phyloP scores from a whole-genome alignment of 352 stramenopile species.

The Globisporangium apiculatum region DNA sequence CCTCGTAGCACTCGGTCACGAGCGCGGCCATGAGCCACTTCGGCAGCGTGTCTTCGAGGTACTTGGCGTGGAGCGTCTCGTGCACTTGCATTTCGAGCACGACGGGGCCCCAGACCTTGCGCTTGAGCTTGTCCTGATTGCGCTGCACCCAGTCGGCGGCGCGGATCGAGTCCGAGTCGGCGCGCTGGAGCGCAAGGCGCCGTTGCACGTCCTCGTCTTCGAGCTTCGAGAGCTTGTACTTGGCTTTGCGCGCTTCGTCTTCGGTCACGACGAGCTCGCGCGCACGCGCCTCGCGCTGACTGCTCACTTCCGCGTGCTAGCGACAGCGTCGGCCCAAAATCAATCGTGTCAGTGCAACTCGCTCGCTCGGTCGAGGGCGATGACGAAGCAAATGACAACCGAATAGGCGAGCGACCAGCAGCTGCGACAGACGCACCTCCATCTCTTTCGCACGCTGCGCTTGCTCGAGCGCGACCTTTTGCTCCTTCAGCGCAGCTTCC shows the following conservation, averaged over 20 bases:
- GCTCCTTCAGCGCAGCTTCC: slow-evolving; percentile 38
- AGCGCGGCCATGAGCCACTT: slow-evolving; percentile 73
- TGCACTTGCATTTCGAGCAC: slow-evolving; percentile 82
- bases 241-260: slow-evolving; percentile 40
- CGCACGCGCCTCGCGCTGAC: slow-evolving; percentile 46
- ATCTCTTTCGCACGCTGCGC: slow-evolving; percentile 64
- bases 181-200: slow-evolving; percentile 42
- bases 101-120: slow-evolving; percentile 78
- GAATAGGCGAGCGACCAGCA: no score
- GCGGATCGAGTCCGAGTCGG: slow-evolving; percentile 63
- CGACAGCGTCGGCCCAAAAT: neutral
- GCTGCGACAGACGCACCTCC: slow-evolving; percentile 27
- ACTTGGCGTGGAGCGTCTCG: slow-evolving; percentile 73
- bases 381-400: no score
- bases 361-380: no score
- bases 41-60: slow-evolving; percentile 76
- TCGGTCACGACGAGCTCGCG: slow-evolving; percentile 43
- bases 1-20: slow-evolving; percentile 71
- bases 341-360: neutral
- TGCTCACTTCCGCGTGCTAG: slow-evolving; percentile 65
- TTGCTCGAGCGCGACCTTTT: slow-evolving; percentile 58
- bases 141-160: slow-evolving; percentile 72
- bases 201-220: slow-evolving; percentile 75
- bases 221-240: slow-evolving; percentile 51
- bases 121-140: slow-evolving; percentile 57